These are phyloP conservation scores for Aspergillus coremiiformis DNA, from an alignment of 495 filamentous ascomycete species.

Conservation along the genomic window DNA sequence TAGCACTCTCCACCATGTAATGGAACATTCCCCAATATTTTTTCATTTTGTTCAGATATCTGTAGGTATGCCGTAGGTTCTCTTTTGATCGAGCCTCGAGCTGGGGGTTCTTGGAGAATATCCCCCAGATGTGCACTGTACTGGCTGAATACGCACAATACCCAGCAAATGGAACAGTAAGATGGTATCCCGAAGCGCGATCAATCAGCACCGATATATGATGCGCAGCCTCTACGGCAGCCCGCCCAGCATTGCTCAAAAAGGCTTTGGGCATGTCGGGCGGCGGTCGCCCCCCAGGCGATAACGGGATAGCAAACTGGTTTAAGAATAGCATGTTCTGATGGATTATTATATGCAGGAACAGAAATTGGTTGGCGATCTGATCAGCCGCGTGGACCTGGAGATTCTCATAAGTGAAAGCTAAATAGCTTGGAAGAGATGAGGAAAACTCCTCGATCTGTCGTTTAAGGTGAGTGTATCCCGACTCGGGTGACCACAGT, in stretches of 20 bases:
- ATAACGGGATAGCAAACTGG: slow-evolving; percentile 72
- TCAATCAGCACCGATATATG: slow-evolving; percentile 78
- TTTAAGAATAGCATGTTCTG: slow-evolving; percentile 89
- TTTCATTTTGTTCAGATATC: slow-evolving; percentile 90
- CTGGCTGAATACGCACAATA: slow-evolving; percentile 92
- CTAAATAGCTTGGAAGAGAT: slow-evolving; percentile 59
- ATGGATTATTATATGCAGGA: slow-evolving; percentile 80
- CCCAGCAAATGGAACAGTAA: slow-evolving; percentile 85
- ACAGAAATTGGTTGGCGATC: slow-evolving; percentile 88
- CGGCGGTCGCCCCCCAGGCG: slow-evolving; percentile 57
- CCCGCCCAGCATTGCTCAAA: slow-evolving; percentile 63
- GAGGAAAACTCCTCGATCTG: slow-evolving; percentile 64
- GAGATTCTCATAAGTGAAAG: slow-evolving; percentile 75
- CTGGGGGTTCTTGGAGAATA: slow-evolving; percentile 72
- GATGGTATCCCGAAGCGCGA: slow-evolving; percentile 67
- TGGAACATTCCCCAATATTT: slow-evolving; percentile 98
- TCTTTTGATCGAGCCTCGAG: slow-evolving; percentile 73
- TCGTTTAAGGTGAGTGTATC: slow-evolving; percentile 60
- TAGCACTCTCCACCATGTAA: slow-evolving; percentile 88
- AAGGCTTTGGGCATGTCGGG: slow-evolving; percentile 75
- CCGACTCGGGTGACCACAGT: slow-evolving; percentile 76
- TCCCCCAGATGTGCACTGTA: slow-evolving; percentile 85
- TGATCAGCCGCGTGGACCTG: slow-evolving; percentile 75
- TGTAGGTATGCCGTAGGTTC: slow-evolving; percentile 81
- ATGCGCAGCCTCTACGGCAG: slow-evolving; percentile 82